These are phyloP conservation scores for Tulasnella sp. DNA, from an alignment of 768 basidiomycete species.

Conservation along the genomic window DNA sequence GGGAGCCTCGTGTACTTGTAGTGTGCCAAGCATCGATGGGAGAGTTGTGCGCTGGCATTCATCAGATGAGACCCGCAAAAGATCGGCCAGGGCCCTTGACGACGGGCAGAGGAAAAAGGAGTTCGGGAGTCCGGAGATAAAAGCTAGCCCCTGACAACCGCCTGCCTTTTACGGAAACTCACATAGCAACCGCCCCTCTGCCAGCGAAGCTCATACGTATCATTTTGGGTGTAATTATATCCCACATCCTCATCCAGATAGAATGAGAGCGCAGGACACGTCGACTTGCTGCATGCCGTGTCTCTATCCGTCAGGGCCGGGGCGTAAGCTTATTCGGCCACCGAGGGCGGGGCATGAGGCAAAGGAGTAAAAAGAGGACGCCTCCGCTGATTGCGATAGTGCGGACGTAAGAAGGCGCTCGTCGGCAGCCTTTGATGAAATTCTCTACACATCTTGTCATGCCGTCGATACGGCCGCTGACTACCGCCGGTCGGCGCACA, in stretches of 20 bases:
- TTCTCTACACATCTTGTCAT: background rate
- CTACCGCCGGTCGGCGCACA: background rate
- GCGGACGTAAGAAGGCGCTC: background rate
- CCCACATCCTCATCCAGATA: background rate
- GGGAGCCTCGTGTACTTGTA: background rate
- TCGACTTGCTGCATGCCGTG: background rate
- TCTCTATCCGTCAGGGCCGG: background rate
- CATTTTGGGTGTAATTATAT: conserved; percentile 5
- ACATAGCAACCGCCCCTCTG: background rate
- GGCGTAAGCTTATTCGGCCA: background rate
- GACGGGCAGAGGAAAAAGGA: conserved; percentile 11
- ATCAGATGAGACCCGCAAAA: background rate
- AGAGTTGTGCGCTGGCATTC: conserved; percentile 5
- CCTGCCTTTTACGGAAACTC: background rate
- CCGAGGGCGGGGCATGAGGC: background rate
- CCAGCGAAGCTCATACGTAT: background rate
- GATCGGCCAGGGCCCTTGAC: background rate
- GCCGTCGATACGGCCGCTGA: background rate
- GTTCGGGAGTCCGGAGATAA: background rate
- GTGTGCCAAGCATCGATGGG: background rate
- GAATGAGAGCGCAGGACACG: background rate
- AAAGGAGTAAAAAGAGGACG: background rate
- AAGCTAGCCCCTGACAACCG: background rate
- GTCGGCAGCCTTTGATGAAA: background rate
- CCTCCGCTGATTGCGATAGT: background rate